Evolutionary conservation across 768 basidiomycete genomes (phyloP).

Genomic region (Tephrocybe sp.): DNA sequence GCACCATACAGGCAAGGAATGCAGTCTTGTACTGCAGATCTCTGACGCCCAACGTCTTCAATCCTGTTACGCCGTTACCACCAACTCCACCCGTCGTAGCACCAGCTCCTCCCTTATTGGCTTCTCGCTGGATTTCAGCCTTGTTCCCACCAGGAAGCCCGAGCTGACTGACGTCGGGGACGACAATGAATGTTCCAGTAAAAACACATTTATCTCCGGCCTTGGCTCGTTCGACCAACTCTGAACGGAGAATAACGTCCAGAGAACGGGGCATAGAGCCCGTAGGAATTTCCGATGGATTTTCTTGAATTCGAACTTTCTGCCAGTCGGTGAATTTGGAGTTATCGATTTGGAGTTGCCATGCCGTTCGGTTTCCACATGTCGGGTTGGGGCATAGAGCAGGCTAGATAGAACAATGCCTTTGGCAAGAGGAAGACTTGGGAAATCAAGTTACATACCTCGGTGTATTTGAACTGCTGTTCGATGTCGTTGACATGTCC

Average conservation of each 20-base stretch:
- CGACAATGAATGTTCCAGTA: conserved; percentile 97
- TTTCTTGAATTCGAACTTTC: conserved; percentile 98
- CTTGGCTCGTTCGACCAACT: conserved; percentile 98
- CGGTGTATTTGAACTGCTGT: conserved; percentile 99
- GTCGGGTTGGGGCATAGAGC: conserved; percentile 92
- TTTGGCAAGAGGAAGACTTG: conserved; percentile 9
- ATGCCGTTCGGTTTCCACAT: conserved; percentile 86
- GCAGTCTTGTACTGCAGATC: conserved; percentile 99
- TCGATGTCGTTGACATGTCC: conserved; percentile 91
- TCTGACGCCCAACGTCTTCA: conserved; percentile 92
- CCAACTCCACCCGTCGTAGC: conserved; percentile 64
- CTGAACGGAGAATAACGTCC: conserved; percentile 92
- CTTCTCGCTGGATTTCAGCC: conserved; percentile 87
- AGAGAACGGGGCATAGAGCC: conserved; percentile 97
- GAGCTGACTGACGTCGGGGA: conserved; percentile 96
- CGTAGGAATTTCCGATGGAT: conserved; percentile 97
- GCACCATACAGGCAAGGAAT: conserved; percentile 97
- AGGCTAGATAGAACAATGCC: conserved; percentile 63
- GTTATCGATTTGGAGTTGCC: conserved; percentile 94
- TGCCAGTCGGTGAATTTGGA: conserved; percentile 99
- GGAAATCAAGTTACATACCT: conserved; percentile 48
- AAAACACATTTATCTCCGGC: conserved; percentile 99
- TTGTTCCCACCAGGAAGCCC: conserved; percentile 93
- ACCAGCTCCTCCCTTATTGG: conserved; percentile 61
- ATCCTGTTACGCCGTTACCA: conserved; percentile 84